A percentile compares a stretch with the other conserved stretches of the same genome.
phyloP scores from a whole-genome alignment of 2,329 filamentous ascomycete species.

The Fusarium dimerum region DNA sequence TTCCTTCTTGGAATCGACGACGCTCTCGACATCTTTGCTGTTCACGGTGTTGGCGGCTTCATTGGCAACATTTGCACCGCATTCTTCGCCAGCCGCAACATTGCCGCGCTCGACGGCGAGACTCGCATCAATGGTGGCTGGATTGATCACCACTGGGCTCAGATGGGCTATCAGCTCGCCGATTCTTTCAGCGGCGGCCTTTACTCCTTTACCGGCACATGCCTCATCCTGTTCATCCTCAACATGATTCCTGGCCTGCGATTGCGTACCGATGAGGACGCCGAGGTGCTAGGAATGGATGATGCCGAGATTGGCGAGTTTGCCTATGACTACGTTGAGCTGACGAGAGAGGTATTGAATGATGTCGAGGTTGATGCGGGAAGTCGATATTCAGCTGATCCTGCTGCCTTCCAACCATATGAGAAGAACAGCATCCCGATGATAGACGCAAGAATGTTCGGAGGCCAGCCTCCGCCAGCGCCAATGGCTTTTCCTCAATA shows the following conservation, averaged over 20 bases:
- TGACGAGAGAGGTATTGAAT: constrained; percentile 60
- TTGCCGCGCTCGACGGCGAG: constrained; percentile 75
- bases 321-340: constrained; percentile 92
- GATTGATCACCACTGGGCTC: constrained; percentile 81
- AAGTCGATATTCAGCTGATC: constrained; percentile 45
- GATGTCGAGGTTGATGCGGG: constrained; percentile 47
- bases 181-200: constrained; percentile 74
- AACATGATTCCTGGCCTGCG: constrained; percentile 76
- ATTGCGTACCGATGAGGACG: constrained; percentile 73
- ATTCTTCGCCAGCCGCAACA: constrained; percentile 83
- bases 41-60: constrained; percentile 76
- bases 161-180: constrained; percentile 80
- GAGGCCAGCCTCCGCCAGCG: constrained; percentile 25
- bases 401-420: constrained; percentile 41
- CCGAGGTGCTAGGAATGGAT: constrained; percentile 82
- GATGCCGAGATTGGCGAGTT: constrained; percentile 92
- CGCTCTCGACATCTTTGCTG: constrained; percentile 85
- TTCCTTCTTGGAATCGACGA: constrained; percentile 81
- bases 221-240: constrained; percentile 77
- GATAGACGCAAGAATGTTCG: constrained; percentile 46
- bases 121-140: constrained; percentile 73
- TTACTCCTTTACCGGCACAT: constrained; percentile 79
- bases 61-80: constrained; percentile 79
- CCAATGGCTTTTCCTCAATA: constrained; percentile 26
- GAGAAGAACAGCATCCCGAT: constrained; percentile 53